A percentile compares a stretch with the other conserved stretches of the same genome.
phyloP scores from a whole-genome alignment of 2,329 filamentous ascomycete species.

The Penicillium sp. region DNA sequence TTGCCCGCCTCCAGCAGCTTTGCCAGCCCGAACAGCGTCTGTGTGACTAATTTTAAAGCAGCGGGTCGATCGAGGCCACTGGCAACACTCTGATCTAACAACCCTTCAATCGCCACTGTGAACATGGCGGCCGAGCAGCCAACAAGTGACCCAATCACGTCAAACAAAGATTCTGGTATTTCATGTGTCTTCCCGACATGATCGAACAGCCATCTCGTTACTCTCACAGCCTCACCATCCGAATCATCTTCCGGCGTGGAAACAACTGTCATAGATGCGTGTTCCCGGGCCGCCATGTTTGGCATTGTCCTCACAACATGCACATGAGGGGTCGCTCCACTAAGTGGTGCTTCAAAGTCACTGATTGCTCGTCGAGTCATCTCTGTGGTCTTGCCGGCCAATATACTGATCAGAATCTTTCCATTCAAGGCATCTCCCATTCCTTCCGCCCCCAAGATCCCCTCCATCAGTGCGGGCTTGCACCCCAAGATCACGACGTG shows the following conservation, averaged over 20 bases:
- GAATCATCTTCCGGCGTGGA: conserved; percentile 8
- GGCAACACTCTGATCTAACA: conserved; percentile 53
- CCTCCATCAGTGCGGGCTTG: conserved; percentile 44
- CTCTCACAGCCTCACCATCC: neutral
- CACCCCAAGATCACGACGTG: conserved; percentile 45
- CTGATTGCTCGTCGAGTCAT: conserved; percentile 19
- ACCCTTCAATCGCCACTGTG: conserved; percentile 47
- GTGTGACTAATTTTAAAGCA: conserved; percentile 8
- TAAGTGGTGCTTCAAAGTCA: conserved; percentile 18
- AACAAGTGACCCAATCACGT: conserved; percentile 11
- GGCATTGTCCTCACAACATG: conserved; percentile 39
- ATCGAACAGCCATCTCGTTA: conserved; percentile 28
- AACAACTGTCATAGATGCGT: conserved; percentile 42
- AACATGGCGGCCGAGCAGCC: conserved; percentile 12
- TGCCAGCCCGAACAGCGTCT: conserved; percentile 16
- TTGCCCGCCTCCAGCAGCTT: conserved; percentile 12
- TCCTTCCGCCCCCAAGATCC: conserved; percentile 18
- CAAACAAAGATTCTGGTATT: conserved; percentile 9
- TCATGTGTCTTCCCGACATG: conserved; percentile 8
- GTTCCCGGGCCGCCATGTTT: conserved; percentile 41
- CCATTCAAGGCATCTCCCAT: conserved; percentile 37
- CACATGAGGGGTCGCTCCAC: conserved; percentile 15
- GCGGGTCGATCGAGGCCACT: conserved; percentile 42
- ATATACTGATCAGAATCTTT: conserved; percentile 50
- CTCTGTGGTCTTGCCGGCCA: conserved; percentile 43